Conservation (phyloP, 2,329 filamentous ascomycete species). For the Aspergillus pseudoterreus region DNA sequence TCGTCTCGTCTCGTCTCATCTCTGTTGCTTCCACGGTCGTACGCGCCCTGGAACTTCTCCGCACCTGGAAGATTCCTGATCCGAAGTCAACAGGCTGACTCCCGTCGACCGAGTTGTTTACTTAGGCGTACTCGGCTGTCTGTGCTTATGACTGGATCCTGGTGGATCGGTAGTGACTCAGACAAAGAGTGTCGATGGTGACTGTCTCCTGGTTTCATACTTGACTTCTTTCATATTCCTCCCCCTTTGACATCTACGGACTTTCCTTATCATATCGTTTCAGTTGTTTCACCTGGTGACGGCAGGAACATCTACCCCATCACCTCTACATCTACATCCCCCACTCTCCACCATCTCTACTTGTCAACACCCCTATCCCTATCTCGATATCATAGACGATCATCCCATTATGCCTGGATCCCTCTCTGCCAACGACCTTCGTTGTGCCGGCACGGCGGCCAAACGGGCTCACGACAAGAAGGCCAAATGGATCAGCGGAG, state of each 20-base stretch:
- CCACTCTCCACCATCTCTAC: background rate
- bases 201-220: background rate
- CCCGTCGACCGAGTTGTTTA: background rate
- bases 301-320: background rate
- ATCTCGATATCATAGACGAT: background rate
- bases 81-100: background rate
- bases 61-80: too few relatives aligned
- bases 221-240: slow-evolving; percentile 1
- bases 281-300: background rate
- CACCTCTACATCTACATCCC: background rate
- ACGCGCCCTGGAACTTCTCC: too few relatives aligned
- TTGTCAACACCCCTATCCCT: background rate
- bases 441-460: slow-evolving; percentile 50
- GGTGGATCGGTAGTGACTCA: slow-evolving; percentile 7
- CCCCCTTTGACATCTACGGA: background rate
- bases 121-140: background rate
- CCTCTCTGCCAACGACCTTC: slow-evolving; percentile 48
- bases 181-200: slow-evolving; percentile 7
- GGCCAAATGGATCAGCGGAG: slow-evolving; percentile 39
- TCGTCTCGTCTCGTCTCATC: too few relatives aligned
- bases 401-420: slow-evolving; percentile 7
- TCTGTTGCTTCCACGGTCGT: too few relatives aligned
- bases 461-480: slow-evolving; percentile 38
- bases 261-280: background rate
- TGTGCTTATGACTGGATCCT: slow-evolving; percentile 7